Conservation (phyloP, 148 eudicot genomes). For the Heliamphora exappendiculata region DNA sequence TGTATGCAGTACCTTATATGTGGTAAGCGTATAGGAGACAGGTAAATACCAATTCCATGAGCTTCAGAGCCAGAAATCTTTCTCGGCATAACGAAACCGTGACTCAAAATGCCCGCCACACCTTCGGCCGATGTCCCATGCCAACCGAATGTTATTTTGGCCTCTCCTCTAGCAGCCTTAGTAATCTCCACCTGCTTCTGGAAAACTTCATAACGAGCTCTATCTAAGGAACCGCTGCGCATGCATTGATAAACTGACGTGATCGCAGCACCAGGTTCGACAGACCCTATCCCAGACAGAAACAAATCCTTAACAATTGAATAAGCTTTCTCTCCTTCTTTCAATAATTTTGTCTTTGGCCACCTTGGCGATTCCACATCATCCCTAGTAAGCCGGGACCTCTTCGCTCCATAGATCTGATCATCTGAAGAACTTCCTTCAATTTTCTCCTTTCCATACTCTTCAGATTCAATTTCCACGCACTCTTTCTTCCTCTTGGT, state of each 20-base stretch:
- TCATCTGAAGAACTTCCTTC: conserved; percentile 20
- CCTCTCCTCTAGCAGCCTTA: conserved; percentile 34
- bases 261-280: conserved; percentile 30
- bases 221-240: conserved; percentile 24
- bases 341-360: conserved; percentile 36
- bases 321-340: conserved; percentile 26
- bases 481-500: conserved; percentile 16
- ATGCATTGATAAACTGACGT: conserved; percentile 40
- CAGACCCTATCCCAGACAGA: conserved; percentile 19
- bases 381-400: conserved; percentile 1
- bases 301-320: conserved; percentile 26
- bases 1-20: conserved; percentile 32
- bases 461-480: conserved; percentile 1
- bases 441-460: conserved; percentile 6
- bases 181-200: conserved; percentile 33
- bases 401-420: conserved; percentile 4
- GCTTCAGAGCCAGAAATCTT: conserved; percentile 21
- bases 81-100: conserved; percentile 37
- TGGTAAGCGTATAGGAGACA: conserved; percentile 36
- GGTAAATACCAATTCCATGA: conserved; percentile 50
- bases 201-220: conserved; percentile 37
- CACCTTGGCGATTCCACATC: conserved; percentile 24
- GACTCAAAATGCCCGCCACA: conserved; percentile 27
- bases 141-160: conserved; percentile 47
- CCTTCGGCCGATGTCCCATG: conserved; percentile 37